Conservation (phyloP, 2,329 filamentous ascomycete species). For the Trichophaea hybrida region DNA sequence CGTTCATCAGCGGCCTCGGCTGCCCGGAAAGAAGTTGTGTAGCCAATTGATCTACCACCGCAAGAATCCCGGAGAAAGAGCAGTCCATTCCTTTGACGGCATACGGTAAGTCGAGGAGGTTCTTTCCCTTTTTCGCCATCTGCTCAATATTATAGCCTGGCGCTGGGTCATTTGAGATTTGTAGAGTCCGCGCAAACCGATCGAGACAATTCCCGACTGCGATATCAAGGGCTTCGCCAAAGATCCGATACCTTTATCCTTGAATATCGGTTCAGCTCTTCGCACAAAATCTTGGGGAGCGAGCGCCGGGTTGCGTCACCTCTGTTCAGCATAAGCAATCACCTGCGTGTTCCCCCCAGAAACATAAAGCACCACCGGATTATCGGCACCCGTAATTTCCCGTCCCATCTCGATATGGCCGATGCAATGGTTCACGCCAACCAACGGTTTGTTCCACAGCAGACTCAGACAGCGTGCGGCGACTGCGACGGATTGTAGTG, state of each 20-base stretch:
- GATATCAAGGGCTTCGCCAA: constrained; percentile 93
- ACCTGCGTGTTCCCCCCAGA: constrained; percentile 95
- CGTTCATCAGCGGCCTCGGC: constrained; percentile 13
- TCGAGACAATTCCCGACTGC: constrained; percentile 96
- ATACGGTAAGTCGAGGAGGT: constrained; percentile 79
- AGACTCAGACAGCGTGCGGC: constrained; percentile 67
- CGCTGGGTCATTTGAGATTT: constrained; percentile 88
- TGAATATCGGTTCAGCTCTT: background rate
- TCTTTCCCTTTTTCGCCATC: constrained; percentile 57
- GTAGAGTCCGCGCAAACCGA: constrained; percentile 79
- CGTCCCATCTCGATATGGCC: constrained; percentile 98
- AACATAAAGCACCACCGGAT: constrained; percentile 93
- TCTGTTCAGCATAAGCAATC: constrained; percentile 84
- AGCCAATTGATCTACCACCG: constrained; percentile 66
- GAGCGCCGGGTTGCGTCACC: constrained; percentile 29
- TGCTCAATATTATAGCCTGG: constrained; percentile 98
- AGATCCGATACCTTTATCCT: constrained; percentile 60
- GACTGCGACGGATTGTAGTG: constrained; percentile 71
- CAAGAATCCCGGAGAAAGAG: constrained; percentile 84
- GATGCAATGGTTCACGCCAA: constrained; percentile 95
- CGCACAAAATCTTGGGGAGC: background rate
- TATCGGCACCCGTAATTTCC: constrained; percentile 72
- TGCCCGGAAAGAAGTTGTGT: constrained; percentile 45
- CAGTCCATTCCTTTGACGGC: constrained; percentile 98
- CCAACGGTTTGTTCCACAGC: constrained; percentile 75